These are phyloP conservation scores for Trichoderma citrinoviride DNA, from an alignment of 2,329 filamentous ascomycete genomes.

Conservation along the genomic window DNA sequence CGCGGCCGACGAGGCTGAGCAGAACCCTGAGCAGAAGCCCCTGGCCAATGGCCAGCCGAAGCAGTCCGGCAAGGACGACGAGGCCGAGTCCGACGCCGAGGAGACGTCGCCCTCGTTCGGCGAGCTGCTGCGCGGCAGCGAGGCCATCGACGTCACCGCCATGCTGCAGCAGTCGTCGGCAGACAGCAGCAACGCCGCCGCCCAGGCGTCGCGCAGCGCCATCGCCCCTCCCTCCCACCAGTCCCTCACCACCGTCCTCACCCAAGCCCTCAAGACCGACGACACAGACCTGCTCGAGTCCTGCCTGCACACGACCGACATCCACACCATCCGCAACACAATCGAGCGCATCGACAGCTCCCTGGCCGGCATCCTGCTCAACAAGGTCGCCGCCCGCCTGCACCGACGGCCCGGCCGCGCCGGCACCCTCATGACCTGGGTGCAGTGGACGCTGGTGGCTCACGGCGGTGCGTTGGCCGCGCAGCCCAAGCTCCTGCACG, in stretches of 20 bases:
- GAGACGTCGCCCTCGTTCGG: conserved; percentile 71
- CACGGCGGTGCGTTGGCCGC: conserved; percentile 89
- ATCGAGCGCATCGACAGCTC: conserved; percentile 86
- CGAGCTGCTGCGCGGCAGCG: conserved; percentile 72
- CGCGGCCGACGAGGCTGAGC: conserved; percentile 22
- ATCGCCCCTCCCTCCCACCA: conserved; percentile 67
- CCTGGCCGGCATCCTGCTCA: conserved; percentile 74
- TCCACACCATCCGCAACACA: conserved; percentile 76
- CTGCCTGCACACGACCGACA: conserved; percentile 78
- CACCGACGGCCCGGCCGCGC: conserved; percentile 85
- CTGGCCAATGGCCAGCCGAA: conserved; percentile 30
- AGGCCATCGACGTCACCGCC: conserved; percentile 72
- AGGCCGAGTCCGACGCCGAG: conserved; percentile 41
- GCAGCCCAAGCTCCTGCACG: conserved; percentile 77
- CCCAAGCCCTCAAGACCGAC: conserved; percentile 89
- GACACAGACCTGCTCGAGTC: conserved; percentile 87
- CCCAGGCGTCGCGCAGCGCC: conserved; percentile 45
- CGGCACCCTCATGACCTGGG: conserved; percentile 88
- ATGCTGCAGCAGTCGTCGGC: conserved; percentile 45
- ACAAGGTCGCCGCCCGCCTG: conserved; percentile 81
- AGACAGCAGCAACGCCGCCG: conserved; percentile 30
- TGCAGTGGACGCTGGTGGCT: conserved; percentile 89
- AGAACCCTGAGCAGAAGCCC: conserved; percentile 20
- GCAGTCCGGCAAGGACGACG: conserved; percentile 25
- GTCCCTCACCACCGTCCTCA: conserved; percentile 87